A percentile compares a stretch with the other conserved stretches of the same genome.
Conservation (phyloP, 2,329 filamentous ascomycete species). For the Fusarium ramigenum region DNA sequence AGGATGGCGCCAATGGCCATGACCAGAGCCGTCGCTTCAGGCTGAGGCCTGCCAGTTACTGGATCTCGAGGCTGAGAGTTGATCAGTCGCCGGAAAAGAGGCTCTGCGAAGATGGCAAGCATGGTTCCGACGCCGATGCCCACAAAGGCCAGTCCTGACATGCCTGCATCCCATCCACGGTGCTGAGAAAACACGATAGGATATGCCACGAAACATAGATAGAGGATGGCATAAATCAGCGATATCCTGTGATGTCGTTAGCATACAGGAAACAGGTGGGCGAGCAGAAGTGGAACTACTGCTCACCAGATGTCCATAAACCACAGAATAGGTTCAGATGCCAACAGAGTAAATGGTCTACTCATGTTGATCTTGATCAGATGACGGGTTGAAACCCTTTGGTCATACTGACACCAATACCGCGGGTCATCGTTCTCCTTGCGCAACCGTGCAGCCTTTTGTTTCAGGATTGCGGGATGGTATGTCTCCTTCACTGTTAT, state of each 20-base stretch:
- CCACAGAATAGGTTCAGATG: slow-evolving; percentile 83
- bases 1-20: slow-evolving; percentile 81
- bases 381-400: slow-evolving; percentile 69
- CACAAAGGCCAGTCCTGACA: slow-evolving; percentile 80
- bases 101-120: slow-evolving; percentile 70
- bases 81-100: slow-evolving; percentile 79
- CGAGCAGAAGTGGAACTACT: neutral
- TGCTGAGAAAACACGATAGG: slow-evolving; percentile 80
- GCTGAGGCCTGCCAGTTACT: slow-evolving; percentile 74
- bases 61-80: slow-evolving; percentile 79
- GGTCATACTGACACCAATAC: slow-evolving; percentile 85
- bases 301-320: slow-evolving; percentile 73
- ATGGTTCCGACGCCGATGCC: slow-evolving; percentile 74
- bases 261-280: neutral
- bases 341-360: slow-evolving; percentile 79
- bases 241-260: slow-evolving; percentile 67
- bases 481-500: slow-evolving; percentile 78
- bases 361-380: slow-evolving; percentile 80
- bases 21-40: slow-evolving; percentile 83
- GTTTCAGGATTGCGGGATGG: slow-evolving; percentile 73
- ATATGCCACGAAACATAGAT: slow-evolving; percentile 91
- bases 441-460: slow-evolving; percentile 70
- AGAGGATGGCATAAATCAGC: slow-evolving; percentile 85
- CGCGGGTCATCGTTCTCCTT: slow-evolving; percentile 75
- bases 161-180: slow-evolving; percentile 79